These are phyloP conservation scores for Colletotrichum graminicola DNA, from an alignment of 2,329 filamentous ascomycete genomes.

Conservation along the genomic window DNA sequence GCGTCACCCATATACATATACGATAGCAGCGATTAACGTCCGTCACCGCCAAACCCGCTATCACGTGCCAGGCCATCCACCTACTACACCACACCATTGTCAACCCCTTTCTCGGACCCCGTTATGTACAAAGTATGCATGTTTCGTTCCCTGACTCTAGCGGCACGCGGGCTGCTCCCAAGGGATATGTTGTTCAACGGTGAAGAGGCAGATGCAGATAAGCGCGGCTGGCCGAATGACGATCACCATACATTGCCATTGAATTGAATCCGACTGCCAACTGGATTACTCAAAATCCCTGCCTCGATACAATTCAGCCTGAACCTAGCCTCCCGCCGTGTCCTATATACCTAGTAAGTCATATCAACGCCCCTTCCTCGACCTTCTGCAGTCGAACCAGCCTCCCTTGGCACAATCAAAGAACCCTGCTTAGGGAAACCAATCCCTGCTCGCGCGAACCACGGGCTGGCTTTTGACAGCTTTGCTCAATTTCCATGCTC, in stretches of 20 bases:
- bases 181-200: background rate
- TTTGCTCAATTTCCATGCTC: conserved; percentile 31
- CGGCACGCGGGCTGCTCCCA: background rate
- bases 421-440: conserved; percentile 28
- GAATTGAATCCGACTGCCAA: conserved; percentile 9
- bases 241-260: conserved; percentile 28
- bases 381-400: conserved; percentile 24
- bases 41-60: background rate
- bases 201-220: conserved; percentile 5
- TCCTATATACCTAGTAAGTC: conserved; percentile 22
- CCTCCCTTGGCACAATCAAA: conserved; percentile 38
- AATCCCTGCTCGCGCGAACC: conserved; percentile 19
- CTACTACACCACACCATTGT: background rate
- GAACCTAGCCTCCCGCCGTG: conserved; percentile 20
- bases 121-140: background rate
- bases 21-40: background rate
- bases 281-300: conserved; percentile 22
- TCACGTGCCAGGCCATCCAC: background rate
- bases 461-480: conserved; percentile 17
- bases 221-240: conserved; percentile 36
- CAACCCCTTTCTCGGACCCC: background rate
- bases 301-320: conserved; percentile 20
- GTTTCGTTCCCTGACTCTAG: background rate
- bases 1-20: no score
- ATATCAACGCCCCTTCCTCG: background rate